phyloP scores from a whole-genome alignment of 495 filamentous ascomycete species.

The Neurospora pannonica region DNA sequence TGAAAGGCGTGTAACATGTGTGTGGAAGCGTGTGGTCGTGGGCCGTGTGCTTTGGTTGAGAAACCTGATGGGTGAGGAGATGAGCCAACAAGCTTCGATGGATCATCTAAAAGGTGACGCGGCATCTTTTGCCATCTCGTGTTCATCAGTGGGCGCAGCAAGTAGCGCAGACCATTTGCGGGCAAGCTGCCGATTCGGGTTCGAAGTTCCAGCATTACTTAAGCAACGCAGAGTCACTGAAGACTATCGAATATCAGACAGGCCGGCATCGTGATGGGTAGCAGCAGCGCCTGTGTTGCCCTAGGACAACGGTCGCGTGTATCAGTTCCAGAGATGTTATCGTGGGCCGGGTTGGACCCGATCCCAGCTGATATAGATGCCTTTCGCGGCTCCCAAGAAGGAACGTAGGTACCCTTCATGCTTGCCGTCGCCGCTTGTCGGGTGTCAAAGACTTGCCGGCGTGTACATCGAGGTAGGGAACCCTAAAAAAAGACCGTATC shows the following conservation, averaged over 20 bases:
- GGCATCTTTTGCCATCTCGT: background rate
- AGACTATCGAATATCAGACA: background rate
- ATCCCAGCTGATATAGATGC: background rate
- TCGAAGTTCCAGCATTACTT: background rate
- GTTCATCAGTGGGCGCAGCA: constrained; percentile 3
- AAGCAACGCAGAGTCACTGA: background rate
- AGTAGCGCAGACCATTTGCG: background rate
- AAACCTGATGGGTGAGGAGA: background rate
- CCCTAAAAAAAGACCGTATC: background rate
- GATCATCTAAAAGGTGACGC: background rate
- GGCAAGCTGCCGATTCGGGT: background rate
- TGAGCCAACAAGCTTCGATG: background rate
- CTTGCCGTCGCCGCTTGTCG: background rate
- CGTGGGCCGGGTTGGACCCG: background rate
- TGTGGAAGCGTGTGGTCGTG: background rate
- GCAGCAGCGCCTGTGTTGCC: background rate
- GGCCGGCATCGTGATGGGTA: background rate
- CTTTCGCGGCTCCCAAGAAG: background rate
- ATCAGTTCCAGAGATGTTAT: background rate
- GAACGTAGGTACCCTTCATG: background rate
- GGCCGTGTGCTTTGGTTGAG: background rate
- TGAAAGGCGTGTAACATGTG: background rate
- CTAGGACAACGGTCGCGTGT: background rate
- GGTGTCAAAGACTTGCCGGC: background rate
- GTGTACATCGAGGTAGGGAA: background rate